phyloP scores from a whole-genome alignment of 1,139 yeast genomes.

The Blastobotrys ciferrii region DNA sequence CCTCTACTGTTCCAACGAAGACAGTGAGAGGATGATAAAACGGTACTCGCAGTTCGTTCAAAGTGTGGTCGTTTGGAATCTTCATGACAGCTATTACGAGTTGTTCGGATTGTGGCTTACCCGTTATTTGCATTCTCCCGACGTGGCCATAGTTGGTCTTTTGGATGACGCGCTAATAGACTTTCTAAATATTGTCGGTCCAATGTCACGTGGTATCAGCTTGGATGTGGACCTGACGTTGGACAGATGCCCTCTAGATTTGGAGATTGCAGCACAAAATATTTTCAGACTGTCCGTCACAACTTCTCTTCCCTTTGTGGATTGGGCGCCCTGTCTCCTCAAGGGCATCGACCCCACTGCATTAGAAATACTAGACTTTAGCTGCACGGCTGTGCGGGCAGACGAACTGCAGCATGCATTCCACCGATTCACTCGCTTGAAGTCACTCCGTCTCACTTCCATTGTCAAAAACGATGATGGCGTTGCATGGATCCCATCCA shows the following conservation, averaged over 20 bases:
- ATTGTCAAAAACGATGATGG: conserved; percentile 1
- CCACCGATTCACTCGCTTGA: conserved; percentile 1
- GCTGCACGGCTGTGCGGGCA: background rate
- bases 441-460: background rate
- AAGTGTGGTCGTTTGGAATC: background rate
- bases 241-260: background rate
- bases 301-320: background rate
- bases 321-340: conserved; percentile 4
- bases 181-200: background rate
- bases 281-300: background rate
- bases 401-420: background rate
- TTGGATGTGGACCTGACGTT: background rate
- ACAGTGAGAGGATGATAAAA: background rate
- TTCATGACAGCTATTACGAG: background rate
- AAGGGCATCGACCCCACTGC: background rate
- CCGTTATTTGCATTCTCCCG: background rate
- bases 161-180: background rate
- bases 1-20: background rate
- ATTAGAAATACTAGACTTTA: background rate
- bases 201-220: background rate
- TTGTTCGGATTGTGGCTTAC: background rate
- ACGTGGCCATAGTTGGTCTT: background rate
- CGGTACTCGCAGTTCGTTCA: conserved; percentile 1
- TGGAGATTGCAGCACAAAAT: background rate
- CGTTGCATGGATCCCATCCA: conserved; percentile 3